Percentiles rank a stretch among this genome's conserved stretches.
Evolutionary conservation across 2,329 filamentous ascomycete genomes (phyloP).

Genomic region (Aureobasidium sp.): DNA sequence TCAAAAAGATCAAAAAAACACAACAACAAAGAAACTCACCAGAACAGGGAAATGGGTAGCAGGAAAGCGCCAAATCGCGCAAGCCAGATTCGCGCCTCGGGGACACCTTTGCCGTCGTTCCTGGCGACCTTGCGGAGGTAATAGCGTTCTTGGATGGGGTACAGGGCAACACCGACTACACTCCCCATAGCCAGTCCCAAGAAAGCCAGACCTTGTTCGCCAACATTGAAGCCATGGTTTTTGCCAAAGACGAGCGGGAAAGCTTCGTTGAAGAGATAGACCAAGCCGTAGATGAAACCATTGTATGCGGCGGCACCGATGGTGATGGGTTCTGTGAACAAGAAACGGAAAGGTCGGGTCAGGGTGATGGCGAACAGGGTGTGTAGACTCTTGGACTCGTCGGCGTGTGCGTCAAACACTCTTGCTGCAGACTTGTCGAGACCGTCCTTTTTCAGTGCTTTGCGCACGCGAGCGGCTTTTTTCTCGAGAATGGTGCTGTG

Average conservation of each 20-base stretch:
- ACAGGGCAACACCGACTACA: conserved; percentile 19
- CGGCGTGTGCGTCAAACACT: conserved; percentile 20
- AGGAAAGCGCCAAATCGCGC: conserved; percentile 20
- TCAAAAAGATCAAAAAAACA: not conserved
- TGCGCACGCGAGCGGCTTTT: conserved; percentile 66
- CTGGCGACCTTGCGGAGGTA: conserved; percentile 18
- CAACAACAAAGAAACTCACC: conserved; percentile 9
- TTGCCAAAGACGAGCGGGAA: conserved; percentile 44
- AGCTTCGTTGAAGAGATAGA: conserved; percentile 45
- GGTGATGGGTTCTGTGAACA: conserved; percentile 42
- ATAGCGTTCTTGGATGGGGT: conserved; percentile 21
- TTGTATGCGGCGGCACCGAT: conserved; percentile 44
- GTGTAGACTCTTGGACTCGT: conserved; percentile 15
- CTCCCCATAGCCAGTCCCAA: conserved; percentile 23
- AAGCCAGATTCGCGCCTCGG: conserved; percentile 26
- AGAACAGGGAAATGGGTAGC: conserved; percentile 22
- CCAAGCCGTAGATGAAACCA: conserved; percentile 43
- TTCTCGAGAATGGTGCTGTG: conserved; percentile 26
- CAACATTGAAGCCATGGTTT: conserved; percentile 22
- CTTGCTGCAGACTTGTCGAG: conserved; percentile 9
- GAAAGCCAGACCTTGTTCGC: conserved; percentile 22
- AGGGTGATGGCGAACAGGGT: conserved; percentile 37
- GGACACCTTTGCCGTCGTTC: conserved; percentile 24
- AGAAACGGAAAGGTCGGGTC: conserved; percentile 41
- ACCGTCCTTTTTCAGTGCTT: conserved; percentile 18